These are phyloP conservation scores for Wickerhamiella nectarea DNA, from an alignment of 805 yeast species.

Conservation along the genomic window DNA sequence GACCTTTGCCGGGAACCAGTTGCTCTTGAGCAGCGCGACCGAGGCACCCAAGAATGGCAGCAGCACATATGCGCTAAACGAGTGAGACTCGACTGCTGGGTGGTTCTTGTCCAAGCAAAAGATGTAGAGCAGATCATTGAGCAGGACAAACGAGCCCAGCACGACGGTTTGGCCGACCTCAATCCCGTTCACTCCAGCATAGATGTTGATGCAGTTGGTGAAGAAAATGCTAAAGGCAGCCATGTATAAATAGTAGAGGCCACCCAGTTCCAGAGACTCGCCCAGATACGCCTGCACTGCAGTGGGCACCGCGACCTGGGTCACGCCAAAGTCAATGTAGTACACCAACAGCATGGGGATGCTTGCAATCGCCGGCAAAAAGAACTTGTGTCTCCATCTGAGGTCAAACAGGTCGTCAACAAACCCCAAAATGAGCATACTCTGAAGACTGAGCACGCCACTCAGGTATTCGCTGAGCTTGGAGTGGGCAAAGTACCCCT, in stretches of 20 bases:
- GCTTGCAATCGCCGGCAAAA: constrained; percentile 87
- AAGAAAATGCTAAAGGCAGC: constrained; percentile 81
- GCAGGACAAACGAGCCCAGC: constrained; percentile 50
- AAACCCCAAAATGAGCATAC: constrained; percentile 73
- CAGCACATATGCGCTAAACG: constrained; percentile 63
- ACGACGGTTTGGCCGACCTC: constrained; percentile 93
- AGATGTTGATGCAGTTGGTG: constrained; percentile 88
- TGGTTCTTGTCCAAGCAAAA: constrained; percentile 31
- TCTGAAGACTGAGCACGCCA: constrained; percentile 69
- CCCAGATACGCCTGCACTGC: constrained; percentile 31
- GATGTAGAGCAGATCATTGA: constrained; percentile 65
- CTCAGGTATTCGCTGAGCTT: constrained; percentile 76
- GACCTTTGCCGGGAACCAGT: constrained; percentile 83
- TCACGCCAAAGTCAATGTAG: constrained; percentile 86
- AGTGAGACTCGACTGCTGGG: constrained; percentile 66
- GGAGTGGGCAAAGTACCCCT: constrained; percentile 46
- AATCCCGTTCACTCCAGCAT: constrained; percentile 92
- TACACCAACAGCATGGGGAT: constrained; percentile 84
- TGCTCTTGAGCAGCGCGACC: constrained; percentile 56
- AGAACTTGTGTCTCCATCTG: constrained; percentile 95
- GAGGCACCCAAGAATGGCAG: constrained; percentile 83
- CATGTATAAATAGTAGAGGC: constrained; percentile 78
- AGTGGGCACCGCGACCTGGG: constrained; percentile 71
- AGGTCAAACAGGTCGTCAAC: constrained; percentile 93
- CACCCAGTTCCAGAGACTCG: constrained; percentile 55